phyloP scores from a whole-genome alignment of 208 protist species.

The Wallacemonas collosoma region DNA sequence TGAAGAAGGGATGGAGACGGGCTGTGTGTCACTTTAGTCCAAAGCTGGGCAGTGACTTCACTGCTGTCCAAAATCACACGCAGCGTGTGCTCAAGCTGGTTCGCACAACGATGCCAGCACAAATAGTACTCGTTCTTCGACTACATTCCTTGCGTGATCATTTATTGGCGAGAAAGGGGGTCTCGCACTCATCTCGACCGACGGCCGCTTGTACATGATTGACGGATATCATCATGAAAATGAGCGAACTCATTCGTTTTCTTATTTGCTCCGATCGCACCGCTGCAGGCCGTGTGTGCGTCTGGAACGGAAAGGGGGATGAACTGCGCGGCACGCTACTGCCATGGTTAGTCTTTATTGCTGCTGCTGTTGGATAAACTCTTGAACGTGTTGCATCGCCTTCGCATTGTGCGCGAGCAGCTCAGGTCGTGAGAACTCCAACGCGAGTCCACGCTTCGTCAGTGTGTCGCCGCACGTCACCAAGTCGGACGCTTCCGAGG shows the following conservation, averaged over 20 bases:
- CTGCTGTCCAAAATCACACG: no score
- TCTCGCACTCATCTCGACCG: no score
- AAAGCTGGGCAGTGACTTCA: no score
- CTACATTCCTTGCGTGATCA: no score
- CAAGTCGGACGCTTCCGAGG: conserved; percentile 62
- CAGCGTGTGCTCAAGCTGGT: no score
- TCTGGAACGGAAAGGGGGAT: no score
- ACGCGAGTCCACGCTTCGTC: conserved; percentile 64
- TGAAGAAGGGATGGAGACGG: neutral
- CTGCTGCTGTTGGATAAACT: conserved; percentile 11
- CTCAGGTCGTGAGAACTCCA: conserved; percentile 71
- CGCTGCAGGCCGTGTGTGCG: no score
- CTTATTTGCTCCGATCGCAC: neutral
- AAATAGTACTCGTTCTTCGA: no score
- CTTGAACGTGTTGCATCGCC: conserved; percentile 18
- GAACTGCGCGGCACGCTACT: neutral
- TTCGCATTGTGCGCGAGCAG: conserved; percentile 47
- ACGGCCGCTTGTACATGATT: no score
- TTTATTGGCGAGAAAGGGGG: no score
- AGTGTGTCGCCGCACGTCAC: conserved; percentile 45
- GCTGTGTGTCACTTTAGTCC: neutral
- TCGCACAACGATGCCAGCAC: no score
- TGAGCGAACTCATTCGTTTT: neutral
- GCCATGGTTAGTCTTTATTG: neutral
- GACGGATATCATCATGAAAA: no score